Base-by-base conservation (phyloP, 768 basidiomycete species). In the Lentinula sp. region DNA sequence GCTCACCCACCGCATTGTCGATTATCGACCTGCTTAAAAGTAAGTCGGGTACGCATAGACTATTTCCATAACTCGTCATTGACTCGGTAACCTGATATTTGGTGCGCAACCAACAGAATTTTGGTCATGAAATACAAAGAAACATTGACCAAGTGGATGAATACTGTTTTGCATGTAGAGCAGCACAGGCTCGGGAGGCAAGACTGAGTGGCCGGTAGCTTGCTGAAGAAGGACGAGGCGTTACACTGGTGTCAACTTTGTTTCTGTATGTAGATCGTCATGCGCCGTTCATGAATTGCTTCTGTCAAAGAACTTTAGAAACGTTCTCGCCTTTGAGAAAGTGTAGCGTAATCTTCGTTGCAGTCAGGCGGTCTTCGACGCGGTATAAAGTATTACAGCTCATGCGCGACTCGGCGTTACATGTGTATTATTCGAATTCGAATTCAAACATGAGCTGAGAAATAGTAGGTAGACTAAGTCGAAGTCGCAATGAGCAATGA, bases 91-190 rank as follows among this genome's bases (percentile, higher is more conserved):
- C 28, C 28, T 28, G 28, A 28, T 28, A 3, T 62, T 54, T 48
- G 55, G 4, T 45, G 31, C 61, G 59, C 16, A 49, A 50, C 18
- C 6, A 45, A 59, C 68, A 91, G 89, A 81, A 82, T 66, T 91
- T 80, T 70, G 89, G 85, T 5, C 69, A 75, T 2, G 89, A 91
- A 62, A 79, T 91, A 60, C 84, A 91, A 68, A 78, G 80, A 62
- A 83, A 86, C 67, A 70, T 89, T 62, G 89, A 91, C 73, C 76
- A 75, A 45, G 87, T 89, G 65, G 81, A 89, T 66, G 87, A 90
- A 57, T 85, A 76, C 62, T 91, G 89, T 70, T 85, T 80, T 66
- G 81, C 83, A 50, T 91, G 89, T 70, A 82, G 84, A 40, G 81
- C 85, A 60, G 86, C 87, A 9, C 67, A 69, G 64, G 69, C 68